A percentile compares a stretch with the other conserved stretches of the same genome.
These are phyloP conservation scores for Daldinia loculata DNA, from an alignment of 495 filamentous ascomycete species.

Conservation along the genomic window DNA sequence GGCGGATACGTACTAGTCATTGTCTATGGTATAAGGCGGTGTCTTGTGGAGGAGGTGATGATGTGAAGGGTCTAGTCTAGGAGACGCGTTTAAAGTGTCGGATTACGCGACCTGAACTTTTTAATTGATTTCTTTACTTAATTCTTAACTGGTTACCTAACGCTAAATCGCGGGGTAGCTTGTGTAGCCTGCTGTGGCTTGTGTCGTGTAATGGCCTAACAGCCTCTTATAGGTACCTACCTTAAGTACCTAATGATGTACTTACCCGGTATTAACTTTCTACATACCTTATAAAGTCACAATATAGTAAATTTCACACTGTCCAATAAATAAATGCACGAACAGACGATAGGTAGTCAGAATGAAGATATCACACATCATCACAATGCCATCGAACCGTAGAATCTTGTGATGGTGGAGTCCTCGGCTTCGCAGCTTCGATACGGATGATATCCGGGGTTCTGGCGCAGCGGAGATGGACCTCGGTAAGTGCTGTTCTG, in stretches of 20 bases:
- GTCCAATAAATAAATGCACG: not conserved
- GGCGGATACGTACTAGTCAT: constrained; percentile 39
- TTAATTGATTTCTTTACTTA: constrained; percentile 28
- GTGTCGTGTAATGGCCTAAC: not conserved
- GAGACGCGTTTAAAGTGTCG: constrained; percentile 38
- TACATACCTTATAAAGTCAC: not conserved
- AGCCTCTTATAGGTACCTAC: not conserved
- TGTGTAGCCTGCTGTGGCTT: constrained; percentile 1
- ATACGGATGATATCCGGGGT: constrained; percentile 29
- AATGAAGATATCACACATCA: constrained; percentile 25
- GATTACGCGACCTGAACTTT: constrained; percentile 39
- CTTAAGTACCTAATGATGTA: no score
- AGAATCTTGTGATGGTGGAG: constrained; percentile 33
- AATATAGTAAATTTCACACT: not conserved
- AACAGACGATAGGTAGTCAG: not conserved
- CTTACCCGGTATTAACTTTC: constrained; percentile 1
- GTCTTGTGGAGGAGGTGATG: not conserved
- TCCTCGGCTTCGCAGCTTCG: constrained; percentile 29
- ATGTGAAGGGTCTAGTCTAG: not conserved
- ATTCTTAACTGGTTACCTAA: constrained; percentile 2
- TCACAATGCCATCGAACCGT: constrained; percentile 7
- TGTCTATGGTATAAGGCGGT: constrained; percentile 10
- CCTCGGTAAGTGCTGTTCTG: constrained; percentile 38
- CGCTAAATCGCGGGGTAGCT: constrained; percentile 41
- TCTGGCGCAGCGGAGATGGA: constrained; percentile 28